Percentiles rank a stretch among this genome's conserved stretches.
Evolutionary conservation across 2,329 filamentous ascomycete genomes (phyloP).

Genomic region (Rhexocercosporidium sp.): DNA sequence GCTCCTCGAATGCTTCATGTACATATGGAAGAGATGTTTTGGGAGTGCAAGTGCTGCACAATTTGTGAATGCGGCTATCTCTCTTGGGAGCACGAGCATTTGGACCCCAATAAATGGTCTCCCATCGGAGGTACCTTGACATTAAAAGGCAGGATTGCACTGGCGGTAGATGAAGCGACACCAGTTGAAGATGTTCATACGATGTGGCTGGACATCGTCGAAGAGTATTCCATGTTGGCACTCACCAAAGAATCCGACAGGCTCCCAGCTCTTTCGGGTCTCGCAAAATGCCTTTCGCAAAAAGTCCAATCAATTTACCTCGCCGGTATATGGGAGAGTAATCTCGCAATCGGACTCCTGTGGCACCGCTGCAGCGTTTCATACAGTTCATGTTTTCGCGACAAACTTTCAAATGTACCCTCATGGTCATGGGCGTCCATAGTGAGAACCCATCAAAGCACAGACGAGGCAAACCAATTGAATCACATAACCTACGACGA

Average conservation of each 20-base stretch:
- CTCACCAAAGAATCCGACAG: conserved; percentile 16
- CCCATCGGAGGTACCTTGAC: too few species aligned
- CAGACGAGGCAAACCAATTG: not conserved
- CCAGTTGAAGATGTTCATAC: too few species aligned
- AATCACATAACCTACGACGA: not conserved
- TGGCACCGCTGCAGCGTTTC: not conserved
- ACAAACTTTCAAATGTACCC: not conserved
- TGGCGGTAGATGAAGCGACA: too few species aligned
- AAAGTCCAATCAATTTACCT: not conserved
- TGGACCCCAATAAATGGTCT: too few species aligned
- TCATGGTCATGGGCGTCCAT: not conserved
- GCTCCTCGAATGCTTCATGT: too few species aligned
- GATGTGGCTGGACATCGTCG: conserved; percentile 6
- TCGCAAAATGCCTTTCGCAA: conserved; percentile 8
- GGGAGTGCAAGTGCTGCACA: too few species aligned
- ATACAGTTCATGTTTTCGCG: not conserved
- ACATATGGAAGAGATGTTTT: too few species aligned
- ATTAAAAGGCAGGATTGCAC: too few species aligned
- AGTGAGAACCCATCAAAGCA: not conserved
- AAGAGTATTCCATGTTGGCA: conserved; percentile 13
- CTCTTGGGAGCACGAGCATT: too few species aligned
- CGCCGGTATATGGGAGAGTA: conserved; percentile 6
- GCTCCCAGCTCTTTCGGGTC: conserved; percentile 12
- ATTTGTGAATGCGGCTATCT: too few species aligned
- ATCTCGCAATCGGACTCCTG: not conserved